A percentile compares a stretch with the other conserved stretches of the same genome.
phyloP scores from a whole-genome alignment of 495 filamentous ascomycete genomes.

The Entonaema liquescens region DNA sequence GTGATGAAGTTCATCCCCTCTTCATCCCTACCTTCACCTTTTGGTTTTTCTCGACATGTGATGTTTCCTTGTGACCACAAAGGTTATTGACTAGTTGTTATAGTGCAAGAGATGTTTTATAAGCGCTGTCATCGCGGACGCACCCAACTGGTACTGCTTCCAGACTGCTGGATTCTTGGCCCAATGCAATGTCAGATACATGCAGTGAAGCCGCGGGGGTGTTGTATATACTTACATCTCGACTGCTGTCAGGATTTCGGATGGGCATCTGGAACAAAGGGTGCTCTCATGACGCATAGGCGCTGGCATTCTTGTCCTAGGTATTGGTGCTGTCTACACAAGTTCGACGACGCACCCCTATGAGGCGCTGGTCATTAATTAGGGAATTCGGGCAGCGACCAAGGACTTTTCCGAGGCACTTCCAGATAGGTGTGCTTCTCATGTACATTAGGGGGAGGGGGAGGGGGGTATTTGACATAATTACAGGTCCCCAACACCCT shows the following conservation, averaged over 20 bases:
- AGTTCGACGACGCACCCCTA: too few species aligned
- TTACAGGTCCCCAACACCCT: too few species aligned
- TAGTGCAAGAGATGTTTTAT: background rate
- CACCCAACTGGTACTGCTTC: background rate
- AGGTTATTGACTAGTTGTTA: background rate
- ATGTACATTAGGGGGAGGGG: too few species aligned
- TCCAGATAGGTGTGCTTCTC: too few species aligned
- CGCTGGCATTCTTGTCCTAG: too few species aligned
- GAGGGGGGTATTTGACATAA: too few species aligned
- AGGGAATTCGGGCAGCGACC: too few species aligned
- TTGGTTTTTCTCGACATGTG: background rate
- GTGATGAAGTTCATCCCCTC: background rate
- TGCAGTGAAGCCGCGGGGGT: background rate
- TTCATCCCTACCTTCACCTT: background rate
- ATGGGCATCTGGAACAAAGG: background rate
- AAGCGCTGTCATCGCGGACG: background rate
- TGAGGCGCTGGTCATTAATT: too few species aligned
- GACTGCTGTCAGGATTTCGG: background rate
- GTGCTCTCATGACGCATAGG: too few species aligned
- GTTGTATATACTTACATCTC: too few species aligned
- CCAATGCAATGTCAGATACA: background rate
- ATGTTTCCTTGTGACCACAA: background rate
- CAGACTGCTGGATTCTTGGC: background rate
- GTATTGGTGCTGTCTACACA: too few species aligned
- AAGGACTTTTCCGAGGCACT: too few species aligned